A percentile compares a stretch with the other conserved stretches of the same genome.
Conservation (phyloP, 2,329 filamentous ascomycete species). For the Xylaria sp. region DNA sequence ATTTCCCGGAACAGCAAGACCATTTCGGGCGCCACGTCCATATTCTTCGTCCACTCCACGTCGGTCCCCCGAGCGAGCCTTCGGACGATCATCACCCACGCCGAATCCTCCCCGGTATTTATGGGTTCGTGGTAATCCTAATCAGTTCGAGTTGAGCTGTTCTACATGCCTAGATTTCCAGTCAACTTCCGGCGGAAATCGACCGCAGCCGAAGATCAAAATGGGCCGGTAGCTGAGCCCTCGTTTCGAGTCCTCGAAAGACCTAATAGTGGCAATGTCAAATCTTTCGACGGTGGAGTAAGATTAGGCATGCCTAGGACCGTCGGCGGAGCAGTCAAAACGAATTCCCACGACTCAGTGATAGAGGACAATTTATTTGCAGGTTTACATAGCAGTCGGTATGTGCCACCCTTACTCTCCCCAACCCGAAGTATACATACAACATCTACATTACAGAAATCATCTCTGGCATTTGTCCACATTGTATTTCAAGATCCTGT, state of each 20-base stretch:
- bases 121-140: conserved; percentile 44
- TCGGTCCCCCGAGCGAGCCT: conserved; percentile 27
- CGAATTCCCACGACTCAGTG: conserved; percentile 53
- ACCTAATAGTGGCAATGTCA: conserved; percentile 57
- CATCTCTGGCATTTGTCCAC: background rate
- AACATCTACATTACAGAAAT: background rate
- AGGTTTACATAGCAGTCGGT: conserved; percentile 67
- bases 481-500: background rate
- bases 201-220: conserved; percentile 65
- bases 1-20: conserved; percentile 24
- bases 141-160: conserved; percentile 44
- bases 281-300: conserved; percentile 63
- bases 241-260: conserved; percentile 71
- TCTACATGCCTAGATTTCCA: conserved; percentile 72
- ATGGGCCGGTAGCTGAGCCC: conserved; percentile 61
- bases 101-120: conserved; percentile 36
- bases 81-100: conserved; percentile 32
- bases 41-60: conserved; percentile 15
- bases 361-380: conserved; percentile 68
- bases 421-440: conserved; percentile 3
- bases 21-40: conserved; percentile 28
- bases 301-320: conserved; percentile 53
- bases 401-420: conserved; percentile 50
- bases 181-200: conserved; percentile 71
- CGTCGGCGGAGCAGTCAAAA: conserved; percentile 53